phyloP scores from a whole-genome alignment of 202 grass and related monocot genomes.

The Setaria italica region DNA sequence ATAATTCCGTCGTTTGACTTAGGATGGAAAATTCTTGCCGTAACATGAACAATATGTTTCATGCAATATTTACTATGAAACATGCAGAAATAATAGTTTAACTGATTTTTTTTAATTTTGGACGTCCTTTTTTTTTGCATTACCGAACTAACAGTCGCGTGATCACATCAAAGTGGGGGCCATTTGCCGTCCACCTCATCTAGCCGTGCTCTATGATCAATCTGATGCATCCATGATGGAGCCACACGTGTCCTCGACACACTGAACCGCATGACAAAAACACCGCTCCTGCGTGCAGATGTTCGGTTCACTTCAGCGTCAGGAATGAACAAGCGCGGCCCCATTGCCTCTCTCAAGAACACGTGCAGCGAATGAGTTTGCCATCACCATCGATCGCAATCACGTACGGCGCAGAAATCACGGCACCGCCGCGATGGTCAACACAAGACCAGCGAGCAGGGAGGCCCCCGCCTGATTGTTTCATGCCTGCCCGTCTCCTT shows the following conservation, averaged over 20 bases:
- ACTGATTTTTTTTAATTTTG: too few relatives aligned
- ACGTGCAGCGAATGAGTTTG: neutral
- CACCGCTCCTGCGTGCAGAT: too few relatives aligned
- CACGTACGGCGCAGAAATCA: neutral
- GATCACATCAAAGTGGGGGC: neutral
- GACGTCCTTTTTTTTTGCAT: too few relatives aligned
- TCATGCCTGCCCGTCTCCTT: too few relatives aligned
- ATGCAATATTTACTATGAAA: too few relatives aligned
- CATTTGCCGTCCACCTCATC: neutral
- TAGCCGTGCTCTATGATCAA: neutral
- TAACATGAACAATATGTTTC: too few relatives aligned
- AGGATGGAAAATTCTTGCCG: too few relatives aligned
- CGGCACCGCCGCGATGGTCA: neutral
- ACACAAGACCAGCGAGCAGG: neutral
- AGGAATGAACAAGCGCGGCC: neutral
- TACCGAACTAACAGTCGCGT: too few relatives aligned
- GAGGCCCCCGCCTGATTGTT: neutral
- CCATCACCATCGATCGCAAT: neutral
- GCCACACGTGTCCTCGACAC: neutral
- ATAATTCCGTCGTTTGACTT: too few relatives aligned
- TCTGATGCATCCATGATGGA: neutral
- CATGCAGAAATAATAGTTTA: too few relatives aligned
- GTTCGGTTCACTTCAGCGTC: neutral
- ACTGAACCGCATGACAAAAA: neutral
- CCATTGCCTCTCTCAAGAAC: neutral